Evolutionary conservation across 1,284 basidiomycete species (phyloP).

Genomic region (Microbotryum silenes-acaulis): DNA sequence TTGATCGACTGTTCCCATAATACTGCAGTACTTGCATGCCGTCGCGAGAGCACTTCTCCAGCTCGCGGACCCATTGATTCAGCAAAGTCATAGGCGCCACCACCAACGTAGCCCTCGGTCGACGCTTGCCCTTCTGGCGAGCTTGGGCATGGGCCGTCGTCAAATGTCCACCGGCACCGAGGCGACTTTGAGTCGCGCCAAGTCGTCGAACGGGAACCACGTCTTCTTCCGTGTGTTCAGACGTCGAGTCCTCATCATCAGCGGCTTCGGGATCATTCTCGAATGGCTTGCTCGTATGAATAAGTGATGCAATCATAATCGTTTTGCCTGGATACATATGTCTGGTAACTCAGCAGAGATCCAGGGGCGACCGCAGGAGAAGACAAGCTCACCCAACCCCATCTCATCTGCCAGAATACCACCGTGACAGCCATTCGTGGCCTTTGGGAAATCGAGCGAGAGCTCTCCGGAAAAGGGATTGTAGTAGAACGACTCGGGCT

Average conservation of each 20-base stretch:
- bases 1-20: conserved; percentile 74
- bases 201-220: conserved; percentile 32
- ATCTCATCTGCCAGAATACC: conserved; percentile 67
- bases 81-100: conserved; percentile 88
- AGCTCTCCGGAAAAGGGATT: conserved; percentile 60
- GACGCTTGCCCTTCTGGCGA: conserved; percentile 18
- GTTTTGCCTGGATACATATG: conserved; percentile 57
- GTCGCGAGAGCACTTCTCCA: conserved; percentile 58
- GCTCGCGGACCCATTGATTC: conserved; percentile 82
- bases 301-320: conserved; percentile 82
- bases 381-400: conserved; percentile 63
- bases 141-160: conserved; percentile 23
- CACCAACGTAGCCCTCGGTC: conserved; percentile 65
- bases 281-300: conserved; percentile 25
- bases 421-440: conserved; percentile 69
- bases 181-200: conserved; percentile 24
- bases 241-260: conserved; percentile 5
- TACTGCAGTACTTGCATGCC: conserved; percentile 63
- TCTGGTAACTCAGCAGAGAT: not conserved
- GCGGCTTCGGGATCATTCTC: not conserved
- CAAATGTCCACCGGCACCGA: not conserved
- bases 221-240: conserved; percentile 18
- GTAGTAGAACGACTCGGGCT: conserved; percentile 59
- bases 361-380: not conserved
- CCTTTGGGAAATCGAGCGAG: conserved; percentile 74